Evolutionary conservation across 2,329 filamentous ascomycete species (phyloP).

Genomic region (Penicillium griseofulvum): DNA sequence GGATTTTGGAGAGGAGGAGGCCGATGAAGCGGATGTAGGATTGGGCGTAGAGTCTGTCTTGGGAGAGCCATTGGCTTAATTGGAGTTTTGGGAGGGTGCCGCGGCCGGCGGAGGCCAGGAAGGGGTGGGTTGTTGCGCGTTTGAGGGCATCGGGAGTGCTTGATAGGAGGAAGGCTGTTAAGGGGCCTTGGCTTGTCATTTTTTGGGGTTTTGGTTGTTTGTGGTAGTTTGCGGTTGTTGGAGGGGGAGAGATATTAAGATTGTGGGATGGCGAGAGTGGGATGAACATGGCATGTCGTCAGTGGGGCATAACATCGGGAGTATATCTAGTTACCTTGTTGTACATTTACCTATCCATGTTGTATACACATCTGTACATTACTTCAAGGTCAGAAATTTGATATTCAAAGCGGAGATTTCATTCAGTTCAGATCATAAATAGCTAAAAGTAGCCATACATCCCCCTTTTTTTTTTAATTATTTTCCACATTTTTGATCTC

Average conservation of each 20-base stretch:
- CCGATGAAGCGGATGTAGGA: conserved; percentile 68
- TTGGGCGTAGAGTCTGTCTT: conserved; percentile 69
- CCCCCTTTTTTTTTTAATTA: background rate
- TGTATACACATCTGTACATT: no score
- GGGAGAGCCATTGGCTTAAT: conserved; percentile 66
- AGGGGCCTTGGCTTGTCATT: conserved; percentile 36
- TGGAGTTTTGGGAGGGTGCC: conserved; percentile 58
- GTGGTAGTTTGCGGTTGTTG: background rate
- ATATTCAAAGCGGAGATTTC: background rate
- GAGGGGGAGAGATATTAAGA: conserved; percentile 2
- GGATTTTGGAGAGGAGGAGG: conserved; percentile 60
- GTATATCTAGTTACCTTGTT: background rate
- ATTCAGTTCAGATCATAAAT: background rate
- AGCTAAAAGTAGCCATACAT: background rate
- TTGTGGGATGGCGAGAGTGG: conserved; percentile 10
- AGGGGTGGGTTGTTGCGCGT: conserved; percentile 63
- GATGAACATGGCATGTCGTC: conserved; percentile 18
- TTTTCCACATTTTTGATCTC: conserved; percentile 1
- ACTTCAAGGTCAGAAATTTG: background rate
- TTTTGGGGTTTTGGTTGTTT: conserved; percentile 13
- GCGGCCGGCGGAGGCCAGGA: conserved; percentile 63
- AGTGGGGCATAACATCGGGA: conserved; percentile 3
- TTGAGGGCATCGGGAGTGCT: conserved; percentile 49
- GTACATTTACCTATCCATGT: no score
- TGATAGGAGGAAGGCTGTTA: conserved; percentile 59